Conservation (phyloP, 1,284 basidiomycete genomes). For the Bjerkandera adusta region DNA sequence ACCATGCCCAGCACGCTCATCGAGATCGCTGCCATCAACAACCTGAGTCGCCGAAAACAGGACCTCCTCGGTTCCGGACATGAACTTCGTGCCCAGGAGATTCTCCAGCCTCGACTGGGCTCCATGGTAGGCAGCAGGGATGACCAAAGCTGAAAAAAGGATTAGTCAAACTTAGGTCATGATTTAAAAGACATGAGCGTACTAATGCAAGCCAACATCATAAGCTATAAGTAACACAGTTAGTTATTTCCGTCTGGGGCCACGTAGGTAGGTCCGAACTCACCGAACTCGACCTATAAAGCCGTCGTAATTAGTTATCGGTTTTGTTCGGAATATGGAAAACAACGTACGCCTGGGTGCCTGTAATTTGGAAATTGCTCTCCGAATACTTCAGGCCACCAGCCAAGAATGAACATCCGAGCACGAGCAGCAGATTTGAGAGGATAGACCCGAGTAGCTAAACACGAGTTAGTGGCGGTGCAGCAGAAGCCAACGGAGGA, state of each 20-base stretch:
- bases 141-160: constrained; percentile 63
- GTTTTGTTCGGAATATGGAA: constrained; percentile 14
- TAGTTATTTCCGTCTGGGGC: neutral
- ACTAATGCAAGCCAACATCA: constrained; percentile 90
- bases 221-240: constrained; percentile 47
- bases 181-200: constrained; percentile 27
- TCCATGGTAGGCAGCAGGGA: constrained; percentile 86
- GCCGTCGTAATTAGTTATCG: constrained; percentile 9
- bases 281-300: constrained; percentile 59
- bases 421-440: constrained; percentile 86
- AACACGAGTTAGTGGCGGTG: constrained; percentile 6
- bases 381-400: constrained; percentile 69
- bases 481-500: constrained; percentile 1
- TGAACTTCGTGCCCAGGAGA: constrained; percentile 14
- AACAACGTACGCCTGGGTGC: constrained; percentile 76
- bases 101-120: constrained; percentile 32
- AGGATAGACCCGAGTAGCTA: constrained; percentile 83
- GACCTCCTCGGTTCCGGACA: constrained; percentile 12
- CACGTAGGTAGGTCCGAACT: constrained; percentile 19
- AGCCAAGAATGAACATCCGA: constrained; percentile 87
- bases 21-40: constrained; percentile 23
- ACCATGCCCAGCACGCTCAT: constrained; percentile 41
- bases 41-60: constrained; percentile 12
- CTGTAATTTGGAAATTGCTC: constrained; percentile 77
- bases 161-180: constrained; percentile 5